Percentiles rank a stretch among this genome's conserved stretches.
Evolutionary conservation across 805 yeast genomes (phyloP).

Genomic region (Kregervanrija delftensis): DNA sequence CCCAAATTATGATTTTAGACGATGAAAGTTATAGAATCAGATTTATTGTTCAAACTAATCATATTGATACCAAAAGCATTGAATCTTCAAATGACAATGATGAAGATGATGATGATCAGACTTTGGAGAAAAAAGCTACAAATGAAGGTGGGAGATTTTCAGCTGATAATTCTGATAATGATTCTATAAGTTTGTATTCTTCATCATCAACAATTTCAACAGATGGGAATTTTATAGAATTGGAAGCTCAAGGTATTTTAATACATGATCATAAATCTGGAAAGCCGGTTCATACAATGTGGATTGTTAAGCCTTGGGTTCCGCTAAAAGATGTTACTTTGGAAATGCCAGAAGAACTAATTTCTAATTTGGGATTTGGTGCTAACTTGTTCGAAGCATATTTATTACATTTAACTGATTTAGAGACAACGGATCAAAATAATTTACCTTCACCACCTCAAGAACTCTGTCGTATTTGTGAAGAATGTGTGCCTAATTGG

Average conservation of each 20-base stretch:
- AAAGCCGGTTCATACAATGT: conserved; percentile 77
- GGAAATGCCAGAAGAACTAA: conserved; percentile 62
- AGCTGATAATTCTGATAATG: conserved; percentile 15
- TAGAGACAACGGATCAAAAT: conserved; percentile 55
- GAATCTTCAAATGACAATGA: conserved; percentile 6
- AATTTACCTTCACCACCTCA: conserved; percentile 73
- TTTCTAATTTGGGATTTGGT: conserved; percentile 83
- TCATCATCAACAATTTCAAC: conserved; percentile 35
- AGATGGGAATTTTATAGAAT: conserved; percentile 57
- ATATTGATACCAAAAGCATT: neutral
- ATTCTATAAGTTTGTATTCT: conserved; percentile 23
- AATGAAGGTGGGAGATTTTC: neutral
- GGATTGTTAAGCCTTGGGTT: conserved; percentile 79
- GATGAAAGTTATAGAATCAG: conserved; percentile 74
- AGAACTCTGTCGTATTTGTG: conserved; percentile 89
- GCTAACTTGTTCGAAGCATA: conserved; percentile 76
- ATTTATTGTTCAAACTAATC: conserved; percentile 43
- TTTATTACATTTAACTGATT: conserved; percentile 54
- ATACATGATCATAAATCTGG: conserved; percentile 55
- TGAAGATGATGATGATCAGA: conserved; percentile 13
- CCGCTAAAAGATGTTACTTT: conserved; percentile 55
- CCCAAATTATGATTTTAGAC: conserved; percentile 60
- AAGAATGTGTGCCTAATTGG: conserved; percentile 88
- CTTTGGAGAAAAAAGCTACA: conserved; percentile 4
- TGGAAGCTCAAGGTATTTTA: conserved; percentile 92